These are phyloP conservation scores for Claviceps fusiformis DNA, from an alignment of 2,329 filamentous ascomycete species.

Conservation along the genomic window DNA sequence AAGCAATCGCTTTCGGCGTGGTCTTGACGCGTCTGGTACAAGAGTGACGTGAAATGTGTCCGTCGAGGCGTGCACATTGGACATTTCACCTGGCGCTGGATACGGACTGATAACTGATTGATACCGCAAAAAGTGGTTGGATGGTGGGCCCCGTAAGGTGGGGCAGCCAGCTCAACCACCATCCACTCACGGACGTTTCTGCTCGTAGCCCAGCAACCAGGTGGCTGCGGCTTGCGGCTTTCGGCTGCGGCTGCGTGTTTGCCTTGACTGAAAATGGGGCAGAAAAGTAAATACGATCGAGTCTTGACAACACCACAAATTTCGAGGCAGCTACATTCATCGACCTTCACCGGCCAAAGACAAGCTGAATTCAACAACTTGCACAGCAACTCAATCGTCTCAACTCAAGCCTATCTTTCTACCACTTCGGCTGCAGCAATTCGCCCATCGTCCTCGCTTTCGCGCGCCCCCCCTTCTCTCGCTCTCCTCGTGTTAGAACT, in stretches of 20 bases:
- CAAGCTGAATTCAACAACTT: constrained; percentile 3
- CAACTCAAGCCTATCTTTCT: not conserved
- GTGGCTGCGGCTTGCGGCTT: not conserved
- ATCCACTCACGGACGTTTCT: constrained; percentile 11
- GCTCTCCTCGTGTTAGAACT: constrained; percentile 6
- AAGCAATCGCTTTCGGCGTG: not conserved
- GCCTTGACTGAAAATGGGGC: constrained; percentile 6
- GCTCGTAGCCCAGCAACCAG: constrained; percentile 18
- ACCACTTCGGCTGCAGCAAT: not conserved
- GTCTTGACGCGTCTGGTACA: not conserved
- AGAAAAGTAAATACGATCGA: constrained; percentile 21
- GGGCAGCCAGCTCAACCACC: constrained; percentile 10
- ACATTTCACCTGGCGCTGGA: not conserved
- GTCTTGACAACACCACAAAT: constrained; percentile 11
- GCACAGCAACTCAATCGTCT: not conserved
- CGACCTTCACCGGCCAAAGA: constrained; percentile 1
- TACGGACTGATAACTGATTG: not conserved
- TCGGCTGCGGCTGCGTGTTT: constrained; percentile 15
- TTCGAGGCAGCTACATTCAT: not conserved
- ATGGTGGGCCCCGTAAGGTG: constrained; percentile 9
- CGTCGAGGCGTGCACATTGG: not conserved
- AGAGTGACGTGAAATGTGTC: not conserved
- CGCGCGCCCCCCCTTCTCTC: not conserved
- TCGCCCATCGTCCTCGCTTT: not conserved
- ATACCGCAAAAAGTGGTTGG: not conserved